These are phyloP conservation scores for Hypericum androsaemum DNA, from an alignment of 345 rosid species.

Conservation along the genomic window DNA sequence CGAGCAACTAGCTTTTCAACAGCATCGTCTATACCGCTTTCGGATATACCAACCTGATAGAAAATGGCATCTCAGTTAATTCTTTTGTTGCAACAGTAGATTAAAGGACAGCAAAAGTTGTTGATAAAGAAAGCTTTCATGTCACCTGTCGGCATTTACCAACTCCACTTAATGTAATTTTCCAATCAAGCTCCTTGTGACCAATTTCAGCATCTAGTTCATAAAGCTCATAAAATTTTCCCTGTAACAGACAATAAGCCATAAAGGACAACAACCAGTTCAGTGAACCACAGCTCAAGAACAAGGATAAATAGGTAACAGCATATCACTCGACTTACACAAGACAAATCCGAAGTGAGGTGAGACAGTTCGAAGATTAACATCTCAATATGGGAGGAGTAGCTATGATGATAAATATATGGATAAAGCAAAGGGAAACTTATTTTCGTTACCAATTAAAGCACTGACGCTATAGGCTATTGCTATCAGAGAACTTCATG, in stretches of 20 bases:
- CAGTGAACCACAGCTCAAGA: not conserved
- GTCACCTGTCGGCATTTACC: constrained; percentile 97
- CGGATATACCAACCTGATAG: constrained; percentile 74
- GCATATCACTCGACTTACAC: not conserved
- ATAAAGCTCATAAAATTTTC: constrained; percentile 90
- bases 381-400: not conserved
- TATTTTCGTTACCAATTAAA: too few relatives aligned
- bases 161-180: constrained; percentile 83
- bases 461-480: too few relatives aligned
- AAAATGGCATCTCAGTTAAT: constrained; percentile 2
- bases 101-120: not conserved
- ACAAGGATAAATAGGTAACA: not conserved
- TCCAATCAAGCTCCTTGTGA: constrained; percentile 91
- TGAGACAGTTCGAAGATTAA: too few relatives aligned
- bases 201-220: constrained; percentile 96
- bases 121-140: not conserved
- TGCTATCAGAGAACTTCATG: too few relatives aligned
- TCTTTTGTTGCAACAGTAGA: too few relatives aligned
- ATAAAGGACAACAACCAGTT: constrained; percentile 11
- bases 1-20: constrained; percentile 81
- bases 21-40: constrained; percentile 84
- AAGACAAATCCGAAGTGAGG: too few relatives aligned
- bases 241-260: constrained; percentile 35
- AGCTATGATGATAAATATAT: too few relatives aligned
- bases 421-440: too few relatives aligned